Base-by-base conservation (phyloP, 345 rosid genomes). In the Turritis glabra region DNA sequence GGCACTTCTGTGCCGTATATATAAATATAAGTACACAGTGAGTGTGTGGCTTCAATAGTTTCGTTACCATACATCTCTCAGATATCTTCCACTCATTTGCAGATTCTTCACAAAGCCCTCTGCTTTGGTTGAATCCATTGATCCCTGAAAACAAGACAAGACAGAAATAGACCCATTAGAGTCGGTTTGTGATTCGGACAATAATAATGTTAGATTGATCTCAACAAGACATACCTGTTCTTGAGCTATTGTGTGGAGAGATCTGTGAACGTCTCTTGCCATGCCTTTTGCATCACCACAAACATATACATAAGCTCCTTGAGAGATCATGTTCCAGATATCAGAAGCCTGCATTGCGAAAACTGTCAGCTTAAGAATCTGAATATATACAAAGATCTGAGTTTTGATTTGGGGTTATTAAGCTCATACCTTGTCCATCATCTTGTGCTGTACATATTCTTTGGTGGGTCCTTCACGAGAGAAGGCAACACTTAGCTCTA, bases 231-330 rank as follows among this genome's bases (percentile, higher is more conserved):
- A 14, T 66, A 95, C 99, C 97, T 96, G 98, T 81, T 96, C 96
- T 76, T 84, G 90, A 30, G 81, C 80, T 73, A 96, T 87, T 5
- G 88, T 85, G 85, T 96, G 99, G 58, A 96, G 86, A 52, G 93
- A 73, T 75, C 96, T 79, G 77, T 96, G 99, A 43, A 96, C 99
- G 56, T 96, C 98, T 73, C 86, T 86, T 2, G 99, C 98, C 99
- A 96, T 96, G 80, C 98, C 97, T 74, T 96, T 96, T 72, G 99
- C 99, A 80, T 96, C 99, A 78, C 99, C 98, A 58, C 99, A 96
- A 18, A 96, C 98, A 78, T 96, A 96, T 10, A 92, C 44, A 68
- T 90, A 92, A 3, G 83, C 99, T 67, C 96, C 98, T 74, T 82
- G 79, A 15, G 94, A 89, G 77, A 90, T 82, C 81, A 87, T 77